Percentiles rank a stretch among this genome's conserved stretches.
phyloP scores from a whole-genome alignment of 306 rosid species.

The Hippophae tibetana region DNA sequence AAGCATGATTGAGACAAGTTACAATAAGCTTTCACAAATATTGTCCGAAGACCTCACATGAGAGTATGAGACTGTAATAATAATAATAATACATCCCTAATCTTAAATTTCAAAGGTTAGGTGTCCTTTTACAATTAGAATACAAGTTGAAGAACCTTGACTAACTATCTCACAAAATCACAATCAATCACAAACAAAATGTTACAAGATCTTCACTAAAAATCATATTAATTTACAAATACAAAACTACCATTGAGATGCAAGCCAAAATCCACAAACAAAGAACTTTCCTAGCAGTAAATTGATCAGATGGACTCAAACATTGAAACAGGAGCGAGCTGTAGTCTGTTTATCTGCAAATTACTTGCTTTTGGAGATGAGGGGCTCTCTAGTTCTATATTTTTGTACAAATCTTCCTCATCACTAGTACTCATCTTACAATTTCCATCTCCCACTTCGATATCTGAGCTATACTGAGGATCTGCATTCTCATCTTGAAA shows the following conservation, averaged over 20 bases:
- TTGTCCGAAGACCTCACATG: too few species aligned
- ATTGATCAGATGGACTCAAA: conserved; percentile 29
- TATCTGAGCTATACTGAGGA: conserved; percentile 37
- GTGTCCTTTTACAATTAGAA: conserved; percentile 17
- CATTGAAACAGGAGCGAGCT: not conserved
- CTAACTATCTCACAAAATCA: conserved; percentile 10
- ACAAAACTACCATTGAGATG: conserved; percentile 32
- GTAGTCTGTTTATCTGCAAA: conserved; percentile 36
- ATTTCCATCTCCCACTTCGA: conserved; percentile 32
- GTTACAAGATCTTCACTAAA: conserved; percentile 21
- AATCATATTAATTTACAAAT: conserved; percentile 37
- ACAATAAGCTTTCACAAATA: too few species aligned
- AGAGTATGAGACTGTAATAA: not conserved
- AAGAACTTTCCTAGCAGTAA: conserved; percentile 14
- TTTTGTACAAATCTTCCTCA: too few species aligned
- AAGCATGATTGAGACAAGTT: too few species aligned
- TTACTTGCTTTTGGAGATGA: conserved; percentile 31
- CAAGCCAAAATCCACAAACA: conserved; percentile 24
- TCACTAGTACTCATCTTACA: not conserved
- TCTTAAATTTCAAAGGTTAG: conserved; percentile 29
- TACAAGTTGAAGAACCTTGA: conserved; percentile 26
- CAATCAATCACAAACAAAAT: conserved; percentile 35
- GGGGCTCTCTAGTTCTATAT: conserved; percentile 22
- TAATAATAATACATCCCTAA: conserved; percentile 13
- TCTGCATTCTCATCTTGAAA: conserved; percentile 21